Conservation (phyloP, 208 protist genomes). For the Strigomonas culicis region DNA sequence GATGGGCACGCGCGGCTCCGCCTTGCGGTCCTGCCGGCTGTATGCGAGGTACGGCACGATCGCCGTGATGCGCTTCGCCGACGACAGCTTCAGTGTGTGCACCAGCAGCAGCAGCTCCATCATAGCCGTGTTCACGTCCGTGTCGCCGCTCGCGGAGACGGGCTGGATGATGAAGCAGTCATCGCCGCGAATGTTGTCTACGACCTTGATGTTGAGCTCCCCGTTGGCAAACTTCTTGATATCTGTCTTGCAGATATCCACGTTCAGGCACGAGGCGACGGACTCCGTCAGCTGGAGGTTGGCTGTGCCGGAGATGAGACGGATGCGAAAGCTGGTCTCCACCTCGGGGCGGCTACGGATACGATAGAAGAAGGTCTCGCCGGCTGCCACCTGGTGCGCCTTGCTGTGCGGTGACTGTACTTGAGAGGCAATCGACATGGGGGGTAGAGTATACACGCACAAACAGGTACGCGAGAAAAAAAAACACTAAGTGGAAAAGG, state of each 20-base stretch:
- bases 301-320: constrained; percentile 88
- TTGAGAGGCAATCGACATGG: neutral
- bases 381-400: constrained; percentile 62
- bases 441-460: neutral
- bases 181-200: constrained; percentile 91
- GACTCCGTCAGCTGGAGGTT: constrained; percentile 87
- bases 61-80: constrained; percentile 84
- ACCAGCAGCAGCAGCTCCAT: constrained; percentile 95
- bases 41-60: constrained; percentile 96
- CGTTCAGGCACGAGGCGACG: constrained; percentile 74
- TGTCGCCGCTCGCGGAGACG: constrained; percentile 85
- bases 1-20: constrained; percentile 90
- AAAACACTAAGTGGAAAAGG: too few species aligned
- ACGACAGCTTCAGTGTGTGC: constrained; percentile 85
- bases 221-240: constrained; percentile 85
- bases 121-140: constrained; percentile 94
- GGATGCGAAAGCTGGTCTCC: constrained; percentile 79
- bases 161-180: constrained; percentile 97
- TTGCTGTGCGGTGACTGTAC: neutral
- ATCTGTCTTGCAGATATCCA: constrained; percentile 64
- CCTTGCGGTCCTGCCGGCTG: constrained; percentile 94
- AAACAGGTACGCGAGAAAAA: too few species aligned
- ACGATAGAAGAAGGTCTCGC: constrained; percentile 84
- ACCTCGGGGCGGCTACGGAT: constrained; percentile 67
- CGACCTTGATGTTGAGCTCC: constrained; percentile 91